Evolutionary conservation across 192 early-diverging fungal species (phyloP).

Genomic region (Gamsiella multidivaricata): DNA sequence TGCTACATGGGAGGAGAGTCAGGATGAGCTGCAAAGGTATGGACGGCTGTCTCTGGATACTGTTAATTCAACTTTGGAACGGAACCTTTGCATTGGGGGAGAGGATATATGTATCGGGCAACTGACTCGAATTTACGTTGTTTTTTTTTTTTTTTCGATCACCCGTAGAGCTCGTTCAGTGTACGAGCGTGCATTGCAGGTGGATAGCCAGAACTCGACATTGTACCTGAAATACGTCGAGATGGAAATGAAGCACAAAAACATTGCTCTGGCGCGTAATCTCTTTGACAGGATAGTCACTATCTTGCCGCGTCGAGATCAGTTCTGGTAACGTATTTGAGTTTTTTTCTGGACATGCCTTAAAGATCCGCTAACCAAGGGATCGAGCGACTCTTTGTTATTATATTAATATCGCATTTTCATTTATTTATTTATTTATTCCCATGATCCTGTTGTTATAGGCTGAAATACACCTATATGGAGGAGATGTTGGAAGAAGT

Average conservation of each 20-base stretch:
- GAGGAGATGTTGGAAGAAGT: slow-evolving; percentile 96
- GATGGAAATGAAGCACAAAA: slow-evolving; percentile 98
- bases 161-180: slow-evolving; percentile 77
- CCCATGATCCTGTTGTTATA: neutral
- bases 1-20: slow-evolving; percentile 94
- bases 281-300: slow-evolving; percentile 93
- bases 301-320: slow-evolving; percentile 83
- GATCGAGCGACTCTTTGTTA: no score
- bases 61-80: no score
- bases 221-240: slow-evolving; percentile 95
- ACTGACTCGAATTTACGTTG: no score
- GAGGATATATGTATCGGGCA: no score
- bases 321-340: slow-evolving; percentile 87
- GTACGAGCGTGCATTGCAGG: slow-evolving; percentile 93
- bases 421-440: neutral
- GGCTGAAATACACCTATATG: slow-evolving; percentile 98
- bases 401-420: neutral
- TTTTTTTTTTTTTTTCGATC: neutral
- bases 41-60: neutral
- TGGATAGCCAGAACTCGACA: slow-evolving; percentile 87
- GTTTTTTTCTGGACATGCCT: no score
- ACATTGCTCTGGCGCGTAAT: slow-evolving; percentile 93
- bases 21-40: slow-evolving; percentile 85
- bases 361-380: no score
- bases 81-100: no score